A percentile compares a stretch with the other conserved stretches of the same genome.
Conservation (phyloP, 169 alveolate genomes). For the Eimeria maxima region DNA sequence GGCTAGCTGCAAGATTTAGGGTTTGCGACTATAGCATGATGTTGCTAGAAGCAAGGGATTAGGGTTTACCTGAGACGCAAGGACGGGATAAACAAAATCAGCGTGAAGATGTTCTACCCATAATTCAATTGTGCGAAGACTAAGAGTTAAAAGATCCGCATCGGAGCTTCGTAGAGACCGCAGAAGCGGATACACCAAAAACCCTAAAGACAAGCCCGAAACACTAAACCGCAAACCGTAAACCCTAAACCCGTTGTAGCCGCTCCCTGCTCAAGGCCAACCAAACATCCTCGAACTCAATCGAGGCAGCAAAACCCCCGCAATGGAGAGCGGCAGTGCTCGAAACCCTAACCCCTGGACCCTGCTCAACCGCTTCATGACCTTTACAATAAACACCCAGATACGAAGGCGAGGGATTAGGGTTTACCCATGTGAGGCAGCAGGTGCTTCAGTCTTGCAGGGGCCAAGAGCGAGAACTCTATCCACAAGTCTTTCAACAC, state of each 20-base stretch:
- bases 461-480: constrained; percentile 76
- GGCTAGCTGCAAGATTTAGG: neutral
- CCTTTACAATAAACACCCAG: neutral
- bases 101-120: constrained; percentile 88
- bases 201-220: constrained; percentile 36
- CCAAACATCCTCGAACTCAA: no score
- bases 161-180: constrained; percentile 77
- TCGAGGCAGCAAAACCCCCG: no score
- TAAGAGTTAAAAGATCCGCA: constrained; percentile 54
- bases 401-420: neutral
- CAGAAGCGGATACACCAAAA: constrained; percentile 76
- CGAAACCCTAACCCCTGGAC: constrained; percentile 15
- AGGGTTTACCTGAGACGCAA: constrained; percentile 74
- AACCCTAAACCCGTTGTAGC: neutral
- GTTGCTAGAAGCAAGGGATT: neutral
- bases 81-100: constrained; percentile 87
- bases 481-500: constrained; percentile 72
- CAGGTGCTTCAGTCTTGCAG: constrained; percentile 80
- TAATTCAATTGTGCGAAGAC: constrained; percentile 86
- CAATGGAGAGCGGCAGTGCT: no score
- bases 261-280: no score
- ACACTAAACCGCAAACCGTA: constrained; percentile 43
- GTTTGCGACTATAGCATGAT: neutral
- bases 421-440: constrained; percentile 77
- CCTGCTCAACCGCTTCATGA: neutral